Percentiles rank a stretch among this genome's conserved stretches.
phyloP scores from a whole-genome alignment of 2,329 filamentous ascomycete species.

The Periconia digitata region DNA sequence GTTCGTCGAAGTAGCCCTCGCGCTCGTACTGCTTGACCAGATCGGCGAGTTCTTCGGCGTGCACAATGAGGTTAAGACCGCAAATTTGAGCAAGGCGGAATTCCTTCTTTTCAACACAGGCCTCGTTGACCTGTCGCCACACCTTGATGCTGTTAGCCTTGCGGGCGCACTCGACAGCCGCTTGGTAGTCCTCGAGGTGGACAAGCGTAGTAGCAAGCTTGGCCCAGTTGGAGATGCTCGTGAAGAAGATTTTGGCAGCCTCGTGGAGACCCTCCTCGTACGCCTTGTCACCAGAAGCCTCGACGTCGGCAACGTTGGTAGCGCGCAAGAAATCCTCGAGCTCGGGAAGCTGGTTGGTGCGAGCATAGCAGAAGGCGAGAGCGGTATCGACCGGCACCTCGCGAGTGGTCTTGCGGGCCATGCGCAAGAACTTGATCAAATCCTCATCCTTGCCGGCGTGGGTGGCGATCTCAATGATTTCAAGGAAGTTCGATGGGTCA shows the following conservation, averaged over 20 bases:
- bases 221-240: conserved; percentile 98
- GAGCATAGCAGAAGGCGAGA: conserved; percentile 89
- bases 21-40: conserved; percentile 96
- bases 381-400: conserved; percentile 93
- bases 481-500: conserved; percentile 88
- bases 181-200: conserved; percentile 96
- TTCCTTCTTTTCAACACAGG: conserved; percentile 96
- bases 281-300: conserved; percentile 97
- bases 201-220: conserved; percentile 97
- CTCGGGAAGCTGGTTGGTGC: conserved; percentile 86
- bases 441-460: conserved; percentile 98
- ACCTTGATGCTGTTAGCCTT: conserved; percentile 99
- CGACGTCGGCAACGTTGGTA: conserved; percentile 93
- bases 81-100: conserved; percentile 99
- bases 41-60: conserved; percentile 90
- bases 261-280: conserved; percentile 93
- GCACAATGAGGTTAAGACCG: conserved; percentile 95
- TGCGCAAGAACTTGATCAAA: conserved; percentile 91
- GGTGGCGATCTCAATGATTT: conserved; percentile 94
- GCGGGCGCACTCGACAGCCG: conserved; percentile 93
- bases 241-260: conserved; percentile 98
- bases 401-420: conserved; percentile 95
- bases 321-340: conserved; percentile 93
- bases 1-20: conserved; percentile 97
- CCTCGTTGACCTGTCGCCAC: conserved; percentile 97